A percentile compares a stretch with the other conserved stretches of the same genome.
phyloP scores from a whole-genome alignment of 768 basidiomycete species.

The Cystoderma amianthinum region DNA sequence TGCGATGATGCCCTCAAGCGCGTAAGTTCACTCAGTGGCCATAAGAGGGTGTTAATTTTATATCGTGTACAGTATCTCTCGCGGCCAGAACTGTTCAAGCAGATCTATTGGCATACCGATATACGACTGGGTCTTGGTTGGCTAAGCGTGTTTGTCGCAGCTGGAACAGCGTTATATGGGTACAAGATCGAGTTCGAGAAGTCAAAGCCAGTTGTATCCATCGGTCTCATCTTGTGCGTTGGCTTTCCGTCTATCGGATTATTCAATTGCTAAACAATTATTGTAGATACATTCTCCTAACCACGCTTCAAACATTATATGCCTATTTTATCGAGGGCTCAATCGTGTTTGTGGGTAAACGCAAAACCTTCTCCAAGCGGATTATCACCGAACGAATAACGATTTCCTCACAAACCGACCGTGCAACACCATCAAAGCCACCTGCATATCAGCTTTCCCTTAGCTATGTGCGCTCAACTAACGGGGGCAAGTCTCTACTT shows the following conservation, averaged over 20 bases:
- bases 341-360: slow-evolving; percentile 81
- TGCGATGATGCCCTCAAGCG: slow-evolving; percentile 89
- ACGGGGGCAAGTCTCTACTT: slow-evolving; percentile 81
- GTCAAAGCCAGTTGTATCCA: slow-evolving; percentile 74
- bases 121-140: slow-evolving; percentile 85
- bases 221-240: slow-evolving; percentile 72
- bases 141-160: slow-evolving; percentile 77
- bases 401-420: slow-evolving; percentile 61
- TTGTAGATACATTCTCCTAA: slow-evolving; percentile 68
- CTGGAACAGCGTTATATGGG: slow-evolving; percentile 77
- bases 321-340: slow-evolving; percentile 83
- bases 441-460: slow-evolving; percentile 65
- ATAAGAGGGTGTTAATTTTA: too few relatives aligned
- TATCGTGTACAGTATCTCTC: slow-evolving; percentile 51
- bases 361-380: slow-evolving; percentile 84
- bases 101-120: slow-evolving; percentile 83
- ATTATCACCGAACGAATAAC: slow-evolving; percentile 90
- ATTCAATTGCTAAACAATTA: slow-evolving; percentile 4
- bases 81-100: slow-evolving; percentile 77
- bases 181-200: slow-evolving; percentile 87
- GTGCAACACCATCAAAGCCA: slow-evolving; percentile 32
- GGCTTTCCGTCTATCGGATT: slow-evolving; percentile 1
- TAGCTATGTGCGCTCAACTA: slow-evolving; percentile 72
- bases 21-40: slow-evolving; percentile 41
- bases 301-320: slow-evolving; percentile 68